Conservation (phyloP, 2,329 filamentous ascomycete genomes). For the Exophiala mesophila region DNA sequence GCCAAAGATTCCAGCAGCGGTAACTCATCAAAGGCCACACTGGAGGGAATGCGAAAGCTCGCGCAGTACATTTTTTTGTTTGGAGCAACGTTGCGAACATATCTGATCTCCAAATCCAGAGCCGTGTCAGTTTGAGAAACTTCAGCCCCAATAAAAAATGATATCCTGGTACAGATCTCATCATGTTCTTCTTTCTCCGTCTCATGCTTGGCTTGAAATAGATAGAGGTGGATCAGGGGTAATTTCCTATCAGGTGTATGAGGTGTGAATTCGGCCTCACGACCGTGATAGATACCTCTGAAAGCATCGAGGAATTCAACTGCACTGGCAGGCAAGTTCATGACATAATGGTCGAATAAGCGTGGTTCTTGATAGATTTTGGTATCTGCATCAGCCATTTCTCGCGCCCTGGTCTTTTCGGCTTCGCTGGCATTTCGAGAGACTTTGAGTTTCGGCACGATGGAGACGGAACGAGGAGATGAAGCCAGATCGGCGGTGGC, state of each 20-base stretch:
- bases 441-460: slow-evolving; percentile 43
- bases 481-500: slow-evolving; percentile 55
- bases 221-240: slow-evolving; percentile 89
- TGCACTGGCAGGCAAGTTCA: slow-evolving; percentile 92
- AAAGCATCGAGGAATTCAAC: slow-evolving; percentile 76
- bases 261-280: slow-evolving; percentile 61
- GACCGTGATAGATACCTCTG: slow-evolving; percentile 72
- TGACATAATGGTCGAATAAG: slow-evolving; percentile 87
- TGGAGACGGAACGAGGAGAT: slow-evolving; percentile 48
- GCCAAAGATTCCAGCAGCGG: not conserved
- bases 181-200: slow-evolving; percentile 58
- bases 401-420: slow-evolving; percentile 27
- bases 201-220: slow-evolving; percentile 79
- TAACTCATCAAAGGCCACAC: slow-evolving; percentile 65
- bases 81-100: slow-evolving; percentile 83
- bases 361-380: slow-evolving; percentile 54
- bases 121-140: slow-evolving; percentile 56
- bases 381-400: slow-evolving; percentile 20
- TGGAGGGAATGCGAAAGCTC: slow-evolving; percentile 75
- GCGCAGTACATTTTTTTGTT: slow-evolving; percentile 97
- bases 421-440: slow-evolving; percentile 25
- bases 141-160: slow-evolving; percentile 53
- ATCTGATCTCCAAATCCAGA: slow-evolving; percentile 51
- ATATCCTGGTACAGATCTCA: slow-evolving; percentile 64
- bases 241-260: slow-evolving; percentile 56